These are phyloP conservation scores for Trichoderma simmonsii DNA, from an alignment of 2,329 filamentous ascomycete species.

Conservation along the genomic window DNA sequence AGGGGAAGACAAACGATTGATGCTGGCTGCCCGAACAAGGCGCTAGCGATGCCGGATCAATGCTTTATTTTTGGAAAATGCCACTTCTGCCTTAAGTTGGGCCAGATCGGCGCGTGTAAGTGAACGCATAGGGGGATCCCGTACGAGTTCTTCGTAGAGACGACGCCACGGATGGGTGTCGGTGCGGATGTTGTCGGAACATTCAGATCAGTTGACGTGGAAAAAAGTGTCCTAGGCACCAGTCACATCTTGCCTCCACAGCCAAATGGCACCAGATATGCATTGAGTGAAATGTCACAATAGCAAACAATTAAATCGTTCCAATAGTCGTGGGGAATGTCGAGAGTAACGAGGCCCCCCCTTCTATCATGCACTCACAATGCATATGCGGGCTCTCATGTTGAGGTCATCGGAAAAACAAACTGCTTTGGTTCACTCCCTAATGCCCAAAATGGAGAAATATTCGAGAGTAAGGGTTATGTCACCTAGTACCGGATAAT, in stretches of 20 bases:
- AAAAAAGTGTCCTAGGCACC: background rate
- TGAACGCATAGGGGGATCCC: background rate
- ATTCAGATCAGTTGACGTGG: background rate
- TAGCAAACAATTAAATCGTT: background rate
- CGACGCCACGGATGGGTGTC: background rate
- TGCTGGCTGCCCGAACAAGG: background rate
- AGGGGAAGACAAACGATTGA: background rate
- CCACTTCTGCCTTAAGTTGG: background rate
- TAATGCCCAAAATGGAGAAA: background rate
- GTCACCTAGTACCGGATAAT: background rate
- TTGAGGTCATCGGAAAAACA: background rate
- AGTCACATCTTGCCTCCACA: background rate
- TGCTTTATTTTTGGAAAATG: conserved; percentile 2
- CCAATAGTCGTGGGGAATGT: background rate
- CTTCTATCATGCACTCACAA: background rate
- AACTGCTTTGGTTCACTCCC: background rate
- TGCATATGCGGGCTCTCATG: background rate
- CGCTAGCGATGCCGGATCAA: background rate
- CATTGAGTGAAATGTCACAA: background rate
- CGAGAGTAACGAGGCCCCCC: background rate
- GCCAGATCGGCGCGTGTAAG: background rate
- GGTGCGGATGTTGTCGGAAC: background rate
- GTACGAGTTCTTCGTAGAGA: background rate
- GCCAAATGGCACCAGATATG: background rate
- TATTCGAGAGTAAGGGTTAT: background rate